A percentile compares a stretch with the other conserved stretches of the same genome.
Conservation (phyloP, 345 rosid species). For the Syzygium oleosum region DNA sequence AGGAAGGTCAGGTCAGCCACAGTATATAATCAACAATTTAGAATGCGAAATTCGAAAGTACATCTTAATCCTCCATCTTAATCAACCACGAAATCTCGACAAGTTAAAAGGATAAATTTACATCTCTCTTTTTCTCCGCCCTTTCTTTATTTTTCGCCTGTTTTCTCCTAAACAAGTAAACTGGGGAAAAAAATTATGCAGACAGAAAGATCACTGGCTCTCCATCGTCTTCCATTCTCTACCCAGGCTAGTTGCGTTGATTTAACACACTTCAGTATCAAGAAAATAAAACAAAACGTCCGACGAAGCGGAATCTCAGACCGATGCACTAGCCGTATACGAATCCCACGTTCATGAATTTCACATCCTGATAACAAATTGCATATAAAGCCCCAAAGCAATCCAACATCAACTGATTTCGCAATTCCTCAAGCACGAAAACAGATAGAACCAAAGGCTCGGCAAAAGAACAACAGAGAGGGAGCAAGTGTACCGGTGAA, state of each 20-base stretch:
- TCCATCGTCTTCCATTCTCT: neutral
- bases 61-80: too few species aligned
- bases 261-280: neutral
- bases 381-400: neutral
- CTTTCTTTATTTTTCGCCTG: neutral
- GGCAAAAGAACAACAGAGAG: neutral
- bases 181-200: neutral
- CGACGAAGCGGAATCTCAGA: neutral
- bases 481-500: conserved; percentile 41
- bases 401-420: neutral
- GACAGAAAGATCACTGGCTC: neutral
- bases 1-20: too few species aligned
- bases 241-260: neutral
- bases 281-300: neutral
- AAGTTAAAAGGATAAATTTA: too few species aligned
- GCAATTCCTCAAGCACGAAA: neutral
- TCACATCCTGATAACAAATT: neutral
- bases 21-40: too few species aligned
- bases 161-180: neutral
- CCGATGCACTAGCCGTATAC: neutral
- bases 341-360: neutral
- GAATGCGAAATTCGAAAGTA: too few species aligned
- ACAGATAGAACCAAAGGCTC: neutral
- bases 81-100: too few species aligned
- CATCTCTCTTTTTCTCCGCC: neutral